phyloP scores from a whole-genome alignment of 768 basidiomycete species.

The Kwoniella sp. region DNA sequence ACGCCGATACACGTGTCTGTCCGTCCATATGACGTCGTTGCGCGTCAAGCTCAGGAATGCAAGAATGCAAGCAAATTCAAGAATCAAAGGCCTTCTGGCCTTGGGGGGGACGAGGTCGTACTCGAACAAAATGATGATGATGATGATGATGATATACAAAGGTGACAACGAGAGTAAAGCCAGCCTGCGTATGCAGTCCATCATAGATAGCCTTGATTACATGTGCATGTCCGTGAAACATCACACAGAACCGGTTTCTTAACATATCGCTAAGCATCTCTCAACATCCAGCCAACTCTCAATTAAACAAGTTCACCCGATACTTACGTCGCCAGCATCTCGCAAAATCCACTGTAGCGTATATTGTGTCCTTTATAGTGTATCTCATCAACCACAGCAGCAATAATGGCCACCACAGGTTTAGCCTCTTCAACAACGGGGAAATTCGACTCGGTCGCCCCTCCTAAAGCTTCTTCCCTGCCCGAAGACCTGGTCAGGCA shows the following conservation, averaged over 20 bases:
- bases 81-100: too few species aligned
- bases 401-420: conserved; percentile 46
- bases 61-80: neutral
- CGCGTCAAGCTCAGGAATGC: neutral
- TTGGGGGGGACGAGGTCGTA: too few species aligned
- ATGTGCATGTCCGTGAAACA: too few species aligned
- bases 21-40: conserved; percentile 9
- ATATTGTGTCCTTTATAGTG: neutral
- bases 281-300: too few species aligned
- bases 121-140: neutral
- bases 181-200: too few species aligned
- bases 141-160: neutral
- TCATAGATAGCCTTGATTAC: too few species aligned
- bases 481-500: conserved; percentile 63
- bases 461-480: conserved; percentile 69
- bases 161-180: too few species aligned
- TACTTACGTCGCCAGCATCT: too few species aligned
- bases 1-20: neutral
- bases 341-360: too few species aligned
- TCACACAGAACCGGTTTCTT: too few species aligned
- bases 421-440: conserved; percentile 39
- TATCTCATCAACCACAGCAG: neutral
- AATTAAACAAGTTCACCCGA: too few species aligned
- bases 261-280: too few species aligned
- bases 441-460: conserved; percentile 57